Evolutionary conservation across 2,329 filamentous ascomycete species (phyloP).

Genomic region (Pseudocercospora eumusae): DNA sequence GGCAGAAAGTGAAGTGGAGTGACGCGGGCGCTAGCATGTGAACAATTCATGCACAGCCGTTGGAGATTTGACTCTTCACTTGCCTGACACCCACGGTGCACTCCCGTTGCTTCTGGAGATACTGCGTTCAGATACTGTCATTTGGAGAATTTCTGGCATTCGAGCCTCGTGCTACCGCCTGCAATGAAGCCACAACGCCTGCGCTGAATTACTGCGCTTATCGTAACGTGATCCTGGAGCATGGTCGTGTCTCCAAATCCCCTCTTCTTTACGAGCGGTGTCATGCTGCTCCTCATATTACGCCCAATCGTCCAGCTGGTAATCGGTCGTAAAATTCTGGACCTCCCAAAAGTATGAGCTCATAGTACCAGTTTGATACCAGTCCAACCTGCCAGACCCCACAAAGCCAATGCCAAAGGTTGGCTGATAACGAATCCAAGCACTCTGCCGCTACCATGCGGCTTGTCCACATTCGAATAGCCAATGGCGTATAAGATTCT

Average conservation of each 20-base stretch:
- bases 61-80: neutral
- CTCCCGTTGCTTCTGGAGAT: neutral
- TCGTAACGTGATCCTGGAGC: neutral
- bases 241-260: neutral
- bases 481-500: conserved; percentile 52
- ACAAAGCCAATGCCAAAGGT: conserved; percentile 32
- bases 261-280: neutral
- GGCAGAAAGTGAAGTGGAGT: neutral
- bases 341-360: conserved; percentile 2
- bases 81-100: neutral
- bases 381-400: conserved; percentile 35
- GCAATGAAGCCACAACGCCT: conserved; percentile 1
- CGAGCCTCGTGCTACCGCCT: neutral
- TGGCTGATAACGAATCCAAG: conserved; percentile 31
- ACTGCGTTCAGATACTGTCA: too few relatives aligned
- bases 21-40: conserved; percentile 4
- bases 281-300: neutral
- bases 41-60: neutral
- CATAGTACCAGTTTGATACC: conserved; percentile 36
- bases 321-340: conserved; percentile 5
- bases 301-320: conserved; percentile 8
- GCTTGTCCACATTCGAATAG: conserved; percentile 45
- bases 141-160: neutral
- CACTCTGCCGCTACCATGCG: conserved; percentile 47
- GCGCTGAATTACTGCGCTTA: neutral